Conservation (phyloP, 73 alveolate species). For the Symbiodinium pilosum region DNA sequence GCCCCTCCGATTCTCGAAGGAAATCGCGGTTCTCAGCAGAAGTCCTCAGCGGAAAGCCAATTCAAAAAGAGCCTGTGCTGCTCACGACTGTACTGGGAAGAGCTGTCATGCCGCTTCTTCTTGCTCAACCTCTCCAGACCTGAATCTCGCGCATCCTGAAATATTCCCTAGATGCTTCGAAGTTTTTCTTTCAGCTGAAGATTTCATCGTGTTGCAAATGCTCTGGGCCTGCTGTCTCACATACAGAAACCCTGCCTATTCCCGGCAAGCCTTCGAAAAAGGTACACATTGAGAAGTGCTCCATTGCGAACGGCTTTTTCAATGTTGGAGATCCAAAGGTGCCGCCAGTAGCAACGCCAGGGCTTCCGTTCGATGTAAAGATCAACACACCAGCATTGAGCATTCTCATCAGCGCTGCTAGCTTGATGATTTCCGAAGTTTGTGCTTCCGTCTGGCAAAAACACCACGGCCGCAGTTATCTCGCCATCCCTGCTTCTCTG, state of each 20-base stretch:
- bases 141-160: background rate
- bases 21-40: too few relatives aligned
- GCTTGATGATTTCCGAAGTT: background rate
- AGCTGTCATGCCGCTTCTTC: background rate
- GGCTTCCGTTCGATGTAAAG: background rate
- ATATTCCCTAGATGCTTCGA: background rate
- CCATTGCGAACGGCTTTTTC: conserved; percentile 1
- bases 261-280: background rate
- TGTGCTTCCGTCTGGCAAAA: background rate
- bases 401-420: background rate
- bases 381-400: background rate
- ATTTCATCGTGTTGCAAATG: background rate
- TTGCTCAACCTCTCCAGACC: background rate
- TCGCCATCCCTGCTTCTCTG: background rate
- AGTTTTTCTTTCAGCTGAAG: too few relatives aligned
- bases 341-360: conserved; percentile 8
- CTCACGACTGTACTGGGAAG: background rate
- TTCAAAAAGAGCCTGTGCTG: background rate
- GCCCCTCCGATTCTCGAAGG: too few relatives aligned
- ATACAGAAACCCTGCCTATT: background rate
- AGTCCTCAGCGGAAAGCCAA: background rate
- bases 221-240: background rate
- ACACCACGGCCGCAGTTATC: conserved; percentile 1
- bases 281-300: background rate
- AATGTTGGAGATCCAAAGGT: background rate